Conservation (phyloP, 768 basidiomycete species). For the Pisolithus orientalis region DNA sequence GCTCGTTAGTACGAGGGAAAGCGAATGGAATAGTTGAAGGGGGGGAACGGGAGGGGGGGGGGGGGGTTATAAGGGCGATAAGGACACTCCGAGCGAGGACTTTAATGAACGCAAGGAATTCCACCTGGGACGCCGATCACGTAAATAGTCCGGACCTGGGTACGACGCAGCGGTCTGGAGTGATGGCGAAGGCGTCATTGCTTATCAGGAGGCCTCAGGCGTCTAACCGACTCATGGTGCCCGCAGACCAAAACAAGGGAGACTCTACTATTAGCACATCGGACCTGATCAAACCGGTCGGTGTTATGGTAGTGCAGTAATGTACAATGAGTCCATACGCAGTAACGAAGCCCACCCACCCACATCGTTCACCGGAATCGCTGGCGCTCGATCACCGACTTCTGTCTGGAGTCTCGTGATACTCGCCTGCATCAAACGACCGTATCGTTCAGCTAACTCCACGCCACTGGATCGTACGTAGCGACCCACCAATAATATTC, state of each 20-base stretch:
- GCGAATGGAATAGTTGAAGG: background rate
- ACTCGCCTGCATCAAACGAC: constrained; percentile 58
- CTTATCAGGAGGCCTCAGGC: background rate
- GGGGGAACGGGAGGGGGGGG: background rate
- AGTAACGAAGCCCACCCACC: background rate
- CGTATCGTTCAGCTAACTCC: background rate
- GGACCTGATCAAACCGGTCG: no score
- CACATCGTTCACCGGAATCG: constrained; percentile 43
- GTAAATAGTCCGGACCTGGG: background rate
- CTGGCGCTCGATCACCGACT: constrained; percentile 70
- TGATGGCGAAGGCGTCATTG: background rate
- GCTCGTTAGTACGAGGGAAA: background rate
- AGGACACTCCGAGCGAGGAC: background rate
- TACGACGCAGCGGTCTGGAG: background rate
- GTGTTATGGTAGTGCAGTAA: no score
- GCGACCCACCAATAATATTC: constrained; percentile 79
- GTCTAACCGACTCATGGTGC: background rate
- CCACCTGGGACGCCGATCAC: background rate
- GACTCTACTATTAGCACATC: no score
- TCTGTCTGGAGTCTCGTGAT: constrained; percentile 61
- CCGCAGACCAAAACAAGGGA: background rate
- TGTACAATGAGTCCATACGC: no score
- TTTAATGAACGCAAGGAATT: background rate
- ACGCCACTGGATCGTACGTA: background rate
- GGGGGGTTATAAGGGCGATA: constrained; percentile 8